phyloP scores from a whole-genome alignment of 2,329 filamentous ascomycete genomes.

The Colletotrichum theobromicola region DNA sequence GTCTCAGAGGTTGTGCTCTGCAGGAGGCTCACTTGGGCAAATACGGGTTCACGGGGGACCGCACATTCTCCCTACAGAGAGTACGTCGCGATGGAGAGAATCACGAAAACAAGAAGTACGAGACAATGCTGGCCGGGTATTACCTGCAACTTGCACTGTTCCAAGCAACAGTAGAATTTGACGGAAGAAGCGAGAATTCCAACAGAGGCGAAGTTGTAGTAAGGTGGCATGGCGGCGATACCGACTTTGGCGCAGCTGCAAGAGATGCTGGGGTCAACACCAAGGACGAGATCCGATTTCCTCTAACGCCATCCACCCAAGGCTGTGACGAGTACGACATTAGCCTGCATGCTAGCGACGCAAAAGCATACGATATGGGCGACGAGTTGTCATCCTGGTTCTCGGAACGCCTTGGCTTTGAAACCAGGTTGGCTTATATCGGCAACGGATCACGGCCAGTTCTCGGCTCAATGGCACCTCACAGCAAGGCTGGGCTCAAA shows the following conservation, averaged over 20 bases:
- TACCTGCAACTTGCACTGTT: neutral
- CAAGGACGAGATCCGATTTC: neutral
- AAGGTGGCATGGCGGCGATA: neutral
- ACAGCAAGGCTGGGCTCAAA: neutral
- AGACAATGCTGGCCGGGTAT: neutral
- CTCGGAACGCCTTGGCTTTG: conserved; percentile 66
- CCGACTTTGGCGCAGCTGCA: neutral
- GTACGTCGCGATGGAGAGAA: neutral
- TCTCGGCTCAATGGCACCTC: conserved; percentile 59
- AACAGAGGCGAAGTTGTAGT: neutral
- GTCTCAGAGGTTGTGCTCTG: neutral
- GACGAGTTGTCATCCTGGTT: conserved; percentile 68
- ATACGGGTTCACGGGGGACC: neutral
- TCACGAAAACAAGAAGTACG: neutral
- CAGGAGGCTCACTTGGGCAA: neutral
- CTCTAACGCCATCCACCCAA: neutral
- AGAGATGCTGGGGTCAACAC: neutral
- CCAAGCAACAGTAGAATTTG: neutral
- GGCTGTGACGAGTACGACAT: conserved; percentile 54
- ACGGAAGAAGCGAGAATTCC: neutral
- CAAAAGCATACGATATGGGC: conserved; percentile 68
- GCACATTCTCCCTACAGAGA: neutral
- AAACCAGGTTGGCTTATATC: conserved; percentile 67
- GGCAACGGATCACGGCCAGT: conserved; percentile 66
- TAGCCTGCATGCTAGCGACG: conserved; percentile 63